Conservation (phyloP, 805 yeast genomes). For the Yarrowia osloensis region DNA sequence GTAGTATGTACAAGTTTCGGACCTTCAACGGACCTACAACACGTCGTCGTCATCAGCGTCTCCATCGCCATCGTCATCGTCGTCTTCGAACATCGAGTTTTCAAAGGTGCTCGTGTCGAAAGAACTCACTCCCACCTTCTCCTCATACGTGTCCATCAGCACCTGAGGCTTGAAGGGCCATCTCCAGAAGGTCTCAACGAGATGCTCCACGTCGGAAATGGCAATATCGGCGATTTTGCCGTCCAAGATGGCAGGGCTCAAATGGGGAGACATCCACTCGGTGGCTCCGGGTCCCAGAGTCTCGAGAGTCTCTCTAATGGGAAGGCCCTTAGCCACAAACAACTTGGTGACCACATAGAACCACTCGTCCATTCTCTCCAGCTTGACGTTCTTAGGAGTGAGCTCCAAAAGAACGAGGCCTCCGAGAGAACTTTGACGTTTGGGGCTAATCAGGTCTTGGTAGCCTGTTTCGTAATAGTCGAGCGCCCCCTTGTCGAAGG, state of each 20-base stretch:
- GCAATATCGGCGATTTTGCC: not conserved
- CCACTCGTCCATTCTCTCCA: not conserved
- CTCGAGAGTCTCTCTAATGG: not conserved
- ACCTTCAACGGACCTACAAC: no score
- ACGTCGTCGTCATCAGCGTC: not conserved
- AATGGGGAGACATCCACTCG: constrained; percentile 16
- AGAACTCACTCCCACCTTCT: not conserved
- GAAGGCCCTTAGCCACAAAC: not conserved
- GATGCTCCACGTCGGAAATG: not conserved
- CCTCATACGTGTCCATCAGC: constrained; percentile 5
- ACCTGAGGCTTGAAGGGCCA: constrained; percentile 27
- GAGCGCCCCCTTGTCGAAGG: not conserved
- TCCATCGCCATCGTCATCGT: not conserved
- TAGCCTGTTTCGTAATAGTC: not conserved
- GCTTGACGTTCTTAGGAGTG: constrained; percentile 1
- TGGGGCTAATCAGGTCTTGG: not conserved
- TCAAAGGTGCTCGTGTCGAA: not conserved
- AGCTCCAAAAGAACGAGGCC: not conserved
- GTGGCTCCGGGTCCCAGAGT: constrained; percentile 15
- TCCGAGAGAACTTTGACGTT: not conserved
- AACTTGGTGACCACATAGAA: not conserved
- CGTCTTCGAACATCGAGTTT: not conserved
- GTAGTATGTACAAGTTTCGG: not conserved
- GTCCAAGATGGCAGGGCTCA: not conserved
- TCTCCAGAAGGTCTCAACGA: constrained; percentile 13